Evolutionary conservation across 345 rosid genomes (phyloP).

Genomic region (Eucalyptus decipiens): DNA sequence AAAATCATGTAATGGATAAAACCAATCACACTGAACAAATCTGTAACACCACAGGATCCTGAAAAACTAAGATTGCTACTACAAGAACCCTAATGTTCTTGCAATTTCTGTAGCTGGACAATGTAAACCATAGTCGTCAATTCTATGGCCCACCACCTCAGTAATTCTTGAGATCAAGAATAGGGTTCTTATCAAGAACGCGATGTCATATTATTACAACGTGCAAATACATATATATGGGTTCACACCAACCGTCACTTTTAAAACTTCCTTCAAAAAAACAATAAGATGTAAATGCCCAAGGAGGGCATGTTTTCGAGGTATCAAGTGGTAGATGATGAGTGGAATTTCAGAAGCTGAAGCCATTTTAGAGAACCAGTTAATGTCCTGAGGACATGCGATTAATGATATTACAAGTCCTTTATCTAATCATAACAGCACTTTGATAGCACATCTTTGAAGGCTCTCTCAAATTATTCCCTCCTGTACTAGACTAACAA

Average conservation of each 20-base stretch:
- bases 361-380: not conserved
- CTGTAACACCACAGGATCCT: not conserved
- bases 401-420: not conserved
- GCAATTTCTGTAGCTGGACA: not conserved
- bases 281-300: not conserved
- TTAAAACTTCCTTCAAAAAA: not conserved
- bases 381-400: not conserved
- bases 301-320: not conserved
- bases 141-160: not conserved
- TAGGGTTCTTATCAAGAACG: not conserved
- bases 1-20: not conserved
- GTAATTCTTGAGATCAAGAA: not conserved
- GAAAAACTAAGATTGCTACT: not conserved
- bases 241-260: not conserved
- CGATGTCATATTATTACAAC: not conserved
- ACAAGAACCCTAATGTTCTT: not conserved
- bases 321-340: not conserved
- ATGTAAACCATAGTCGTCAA: not conserved
- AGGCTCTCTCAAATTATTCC: not conserved
- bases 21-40: not conserved
- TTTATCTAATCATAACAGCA: not conserved
- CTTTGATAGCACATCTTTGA: not conserved
- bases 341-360: not conserved
- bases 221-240: not conserved
- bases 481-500: not conserved